Percentiles rank a stretch among this genome's conserved stretches.
Evolutionary conservation across 2,329 filamentous ascomycete species (phyloP).

Genomic region (Colletotrichum karsti): DNA sequence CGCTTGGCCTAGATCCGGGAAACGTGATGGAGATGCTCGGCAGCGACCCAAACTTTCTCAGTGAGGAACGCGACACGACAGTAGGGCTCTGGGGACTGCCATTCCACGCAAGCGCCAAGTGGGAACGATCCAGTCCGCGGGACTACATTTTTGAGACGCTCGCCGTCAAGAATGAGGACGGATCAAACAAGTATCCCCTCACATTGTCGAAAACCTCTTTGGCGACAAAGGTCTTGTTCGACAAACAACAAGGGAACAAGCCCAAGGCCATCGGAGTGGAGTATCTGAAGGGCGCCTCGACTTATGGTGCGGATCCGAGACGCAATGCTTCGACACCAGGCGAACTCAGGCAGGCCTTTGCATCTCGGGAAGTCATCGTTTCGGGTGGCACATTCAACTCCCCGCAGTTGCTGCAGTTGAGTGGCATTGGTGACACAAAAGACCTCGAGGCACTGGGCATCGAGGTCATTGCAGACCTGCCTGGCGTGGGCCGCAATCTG

Average conservation of each 20-base stretch:
- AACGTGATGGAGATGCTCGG: neutral
- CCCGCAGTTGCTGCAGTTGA: conserved; percentile 54
- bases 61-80: neutral
- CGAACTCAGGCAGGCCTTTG: conserved; percentile 35
- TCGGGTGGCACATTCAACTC: conserved; percentile 55
- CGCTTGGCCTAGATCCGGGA: neutral
- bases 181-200: conserved; percentile 55
- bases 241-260: conserved; percentile 2
- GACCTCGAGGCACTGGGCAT: conserved; percentile 56
- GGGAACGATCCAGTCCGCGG: conserved; percentile 7
- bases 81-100: neutral
- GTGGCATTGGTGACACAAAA: conserved; percentile 48
- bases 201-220: conserved; percentile 45
- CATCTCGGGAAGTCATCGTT: conserved; percentile 55
- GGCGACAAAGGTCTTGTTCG: conserved; percentile 48
- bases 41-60: neutral
- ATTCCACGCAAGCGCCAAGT: neutral
- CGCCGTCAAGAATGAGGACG: conserved; percentile 50
- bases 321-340: conserved; percentile 36
- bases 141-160: conserved; percentile 34
- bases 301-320: conserved; percentile 50
- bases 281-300: conserved; percentile 46
- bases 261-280: conserved; percentile 49
- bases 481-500: conserved; percentile 52
- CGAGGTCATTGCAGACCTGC: conserved; percentile 57